Evolutionary conservation across 2,329 filamentous ascomycete species (phyloP), one percentile per base, ranked within the genome.

Genomic region (Phyllosticta citriasiana): DNA sequence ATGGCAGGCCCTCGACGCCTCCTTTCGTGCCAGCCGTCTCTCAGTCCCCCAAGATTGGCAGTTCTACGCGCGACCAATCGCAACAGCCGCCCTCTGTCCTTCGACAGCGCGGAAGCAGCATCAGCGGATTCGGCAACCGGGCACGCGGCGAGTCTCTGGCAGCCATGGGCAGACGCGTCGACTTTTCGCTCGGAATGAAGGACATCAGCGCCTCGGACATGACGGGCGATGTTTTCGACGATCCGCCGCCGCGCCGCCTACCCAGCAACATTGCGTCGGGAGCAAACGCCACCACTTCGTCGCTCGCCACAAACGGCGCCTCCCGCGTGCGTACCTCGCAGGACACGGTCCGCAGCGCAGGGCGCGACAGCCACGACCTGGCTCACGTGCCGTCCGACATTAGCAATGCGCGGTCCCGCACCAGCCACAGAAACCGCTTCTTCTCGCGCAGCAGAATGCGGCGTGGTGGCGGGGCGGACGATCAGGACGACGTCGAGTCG

Each of bases 131-230:
- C 9, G 75, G 78, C 19, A 75, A 76, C 60, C 71, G 83, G 10
- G 71, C 77, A 40, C 80, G 83, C 8, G 80, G 80, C 33, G 83
- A 87, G 65, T 83, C 84, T 0, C 73, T 84, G 8, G 78, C 81
- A 0, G 75, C 79, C 9, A 83, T 84, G 77, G 77, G 78, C 40
- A 84, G 83, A 60, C 83, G 85, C 27, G 85, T 88, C 30, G 87
- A 89, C 69, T 89, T 89, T 72, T 88, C 85, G 1, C 77, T 88
- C 2, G 87, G 87, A 30, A 87, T 88, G 80, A 79, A 77, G 35
- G 79, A 82, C 53, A 77, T 86, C 51, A 79, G 79, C 3, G 78
- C 81, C 1, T 78, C 77, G 33, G 84, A 87, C 64, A 75, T 84
- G 53, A 80, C 82, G 63, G 84, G 83, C 54, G 87, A 89, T 67